Evolutionary conservation across 192 early-diverging fungal genomes (phyloP).

Genomic region (Kickxella alabastrina): DNA sequence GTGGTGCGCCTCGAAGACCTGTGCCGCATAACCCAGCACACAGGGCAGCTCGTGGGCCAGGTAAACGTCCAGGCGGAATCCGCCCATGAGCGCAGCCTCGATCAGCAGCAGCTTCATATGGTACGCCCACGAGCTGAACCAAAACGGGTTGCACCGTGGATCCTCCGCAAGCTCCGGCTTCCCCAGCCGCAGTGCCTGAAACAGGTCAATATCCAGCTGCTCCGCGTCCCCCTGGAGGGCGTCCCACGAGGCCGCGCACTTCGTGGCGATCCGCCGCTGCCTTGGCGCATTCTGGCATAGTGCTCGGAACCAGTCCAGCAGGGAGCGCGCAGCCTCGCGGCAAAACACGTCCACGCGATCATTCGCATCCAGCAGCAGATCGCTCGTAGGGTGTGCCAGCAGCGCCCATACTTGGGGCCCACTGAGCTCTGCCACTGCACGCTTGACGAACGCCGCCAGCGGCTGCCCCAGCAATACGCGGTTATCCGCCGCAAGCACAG

Average conservation of each 20-base stretch:
- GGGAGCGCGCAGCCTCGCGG: constrained; percentile 18
- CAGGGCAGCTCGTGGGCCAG: constrained; percentile 24
- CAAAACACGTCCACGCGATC: constrained; percentile 9
- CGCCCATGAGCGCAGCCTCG: constrained; percentile 17
- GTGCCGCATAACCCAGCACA: constrained; percentile 28
- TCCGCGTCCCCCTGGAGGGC: constrained; percentile 41
- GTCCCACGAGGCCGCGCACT: constrained; percentile 35
- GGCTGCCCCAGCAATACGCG: constrained; percentile 15
- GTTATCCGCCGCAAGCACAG: constrained; percentile 9
- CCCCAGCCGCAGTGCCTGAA: background rate
- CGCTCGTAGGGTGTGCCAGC: background rate
- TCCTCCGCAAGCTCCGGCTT: background rate
- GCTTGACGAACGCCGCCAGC: constrained; percentile 8
- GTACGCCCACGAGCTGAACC: constrained; percentile 48
- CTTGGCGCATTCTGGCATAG: constrained; percentile 40
- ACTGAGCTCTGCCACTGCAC: constrained; percentile 20
- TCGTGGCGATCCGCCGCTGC: constrained; percentile 26
- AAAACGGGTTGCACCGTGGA: constrained; percentile 26
- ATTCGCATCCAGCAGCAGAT: background rate
- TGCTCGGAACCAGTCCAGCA: constrained; percentile 36
- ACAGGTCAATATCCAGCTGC: constrained; percentile 28
- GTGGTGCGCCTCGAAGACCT: constrained; percentile 28
- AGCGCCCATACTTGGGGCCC: constrained; percentile 10
- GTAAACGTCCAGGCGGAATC: constrained; percentile 30
- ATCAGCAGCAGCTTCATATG: constrained; percentile 39